Base-by-base conservation (phyloP, 495 filamentous ascomycete genomes). In the Staphylotrichum tortipilum region DNA sequence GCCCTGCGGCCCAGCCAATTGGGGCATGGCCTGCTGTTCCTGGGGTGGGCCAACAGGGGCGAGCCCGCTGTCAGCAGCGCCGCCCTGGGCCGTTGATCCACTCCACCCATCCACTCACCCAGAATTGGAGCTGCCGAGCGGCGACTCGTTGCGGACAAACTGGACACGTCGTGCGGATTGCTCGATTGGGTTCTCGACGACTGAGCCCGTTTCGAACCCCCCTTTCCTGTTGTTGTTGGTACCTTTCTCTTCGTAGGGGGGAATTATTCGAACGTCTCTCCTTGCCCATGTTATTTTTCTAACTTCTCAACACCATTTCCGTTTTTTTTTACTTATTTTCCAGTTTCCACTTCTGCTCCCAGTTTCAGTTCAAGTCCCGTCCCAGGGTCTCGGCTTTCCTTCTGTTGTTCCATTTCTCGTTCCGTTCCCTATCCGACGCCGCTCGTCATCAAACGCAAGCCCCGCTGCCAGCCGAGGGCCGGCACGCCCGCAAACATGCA, bases 401-500 rank as follows among this genome's bases (percentile, higher is more conserved):
- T n/a, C n/a, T n/a, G n/a, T n/a, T n/a, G n/a, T n/a, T n/a, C n/a
- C n/a, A n/a, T n/a, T n/a, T n/a, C n/a, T n/a, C n/a, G n/a, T n/a
- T n/a, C n/a, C n/a, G 10, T 44, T 31, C 33, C 44, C 36, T 14
- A n/a, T 47, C n/a, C 42, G 31, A 24, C 21, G 26, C 24, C 23
- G 24, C 34, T 41, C 41, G 34, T 46, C 46, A 39, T 44, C 30
- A 44, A 24, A 51, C 36, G n/a, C n/a, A 36, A 48, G 14, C 38
- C 43, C 46, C 52, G 49, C 43, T 52, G 41, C 49, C 23, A 31
- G n/a, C 47, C 33, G 26, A 45, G 54, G 50, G 36, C 46, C 22
- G 14, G 14, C 29, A 48, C 35, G 39, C 31, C 50, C 30, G 49
- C 49, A 36, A 56, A 31, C 51, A 95, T 95, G 90, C 88, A 96